Evolutionary conservation across 169 alveolate genomes (phyloP).

Genomic region (Eimeria brunetti): DNA sequence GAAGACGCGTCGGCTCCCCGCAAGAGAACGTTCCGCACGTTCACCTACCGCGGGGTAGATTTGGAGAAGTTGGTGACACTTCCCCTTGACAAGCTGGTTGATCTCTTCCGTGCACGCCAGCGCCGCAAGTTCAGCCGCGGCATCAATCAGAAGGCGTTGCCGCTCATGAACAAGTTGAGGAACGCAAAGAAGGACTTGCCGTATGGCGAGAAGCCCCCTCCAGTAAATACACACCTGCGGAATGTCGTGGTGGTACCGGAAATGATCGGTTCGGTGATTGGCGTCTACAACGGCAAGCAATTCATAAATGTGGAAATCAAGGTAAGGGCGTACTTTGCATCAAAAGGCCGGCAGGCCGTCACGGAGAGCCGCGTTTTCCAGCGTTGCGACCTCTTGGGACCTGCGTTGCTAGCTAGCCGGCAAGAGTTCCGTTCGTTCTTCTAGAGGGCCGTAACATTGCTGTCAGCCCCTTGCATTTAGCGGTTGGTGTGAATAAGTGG

Average conservation of each 20-base stretch:
- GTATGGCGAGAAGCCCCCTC: conserved; percentile 97
- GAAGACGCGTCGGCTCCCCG: conserved; percentile 85
- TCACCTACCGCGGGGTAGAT: conserved; percentile 98
- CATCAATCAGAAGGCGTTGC: conserved; percentile 91
- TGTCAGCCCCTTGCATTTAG: too few relatives aligned
- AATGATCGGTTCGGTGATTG: conserved; percentile 98
- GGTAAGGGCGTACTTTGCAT: conserved; percentile 60
- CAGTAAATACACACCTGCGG: conserved; percentile 97
- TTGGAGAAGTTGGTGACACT: conserved; percentile 92
- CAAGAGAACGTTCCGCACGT: conserved; percentile 98
- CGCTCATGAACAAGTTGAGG: conserved; percentile 96
- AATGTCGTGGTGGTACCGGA: conserved; percentile 97
- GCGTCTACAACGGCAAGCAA: conserved; percentile 98
- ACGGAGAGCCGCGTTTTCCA: too few relatives aligned
- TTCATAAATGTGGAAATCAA: conserved; percentile 98
- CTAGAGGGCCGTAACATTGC: background rate
- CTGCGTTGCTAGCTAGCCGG: too few relatives aligned
- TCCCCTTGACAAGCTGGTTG: conserved; percentile 95
- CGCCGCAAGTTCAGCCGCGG: conserved; percentile 95
- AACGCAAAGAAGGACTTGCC: conserved; percentile 91
- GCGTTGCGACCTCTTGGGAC: too few relatives aligned
- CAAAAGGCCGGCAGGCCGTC: background rate
- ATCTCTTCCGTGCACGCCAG: conserved; percentile 97
- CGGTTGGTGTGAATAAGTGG: background rate
- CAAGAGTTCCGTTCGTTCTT: background rate